These are phyloP conservation scores for Chalara sp. DNA, from an alignment of 2,329 filamentous ascomycete species.

Conservation along the genomic window DNA sequence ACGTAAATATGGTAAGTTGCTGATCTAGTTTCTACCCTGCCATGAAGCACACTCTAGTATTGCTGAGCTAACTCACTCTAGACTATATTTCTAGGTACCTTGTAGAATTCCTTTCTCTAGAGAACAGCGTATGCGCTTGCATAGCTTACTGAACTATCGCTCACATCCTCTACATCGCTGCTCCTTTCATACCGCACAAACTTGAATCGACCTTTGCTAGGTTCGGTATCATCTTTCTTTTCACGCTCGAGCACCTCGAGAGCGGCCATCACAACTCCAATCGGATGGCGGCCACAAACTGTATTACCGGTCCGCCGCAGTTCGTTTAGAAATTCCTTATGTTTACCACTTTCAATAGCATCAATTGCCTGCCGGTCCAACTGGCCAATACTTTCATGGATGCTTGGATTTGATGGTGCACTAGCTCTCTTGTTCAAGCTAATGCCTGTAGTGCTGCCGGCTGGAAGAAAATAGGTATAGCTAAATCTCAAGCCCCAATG, in stretches of 20 bases:
- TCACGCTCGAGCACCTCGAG: slow-evolving; percentile 54
- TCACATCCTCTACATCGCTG: slow-evolving; percentile 57
- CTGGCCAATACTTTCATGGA: slow-evolving; percentile 77
- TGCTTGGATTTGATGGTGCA: slow-evolving; percentile 40
- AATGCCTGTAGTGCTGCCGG: slow-evolving; percentile 29
- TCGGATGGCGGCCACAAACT: slow-evolving; percentile 90
- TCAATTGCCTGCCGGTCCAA: slow-evolving; percentile 80
- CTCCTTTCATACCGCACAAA: slow-evolving; percentile 88
- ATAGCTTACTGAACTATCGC: slow-evolving; percentile 89
- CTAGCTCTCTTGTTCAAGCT: slow-evolving; percentile 26
- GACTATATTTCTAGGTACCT: no score
- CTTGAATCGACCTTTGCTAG: slow-evolving; percentile 39
- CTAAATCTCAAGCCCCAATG: slow-evolving; percentile 86
- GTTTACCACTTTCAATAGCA: slow-evolving; percentile 70
- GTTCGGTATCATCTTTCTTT: slow-evolving; percentile 29
- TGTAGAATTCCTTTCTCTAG: neutral
- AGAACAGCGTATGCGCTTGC: slow-evolving; percentile 82
- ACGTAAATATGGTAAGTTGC: no score
- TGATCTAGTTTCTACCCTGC: no score
- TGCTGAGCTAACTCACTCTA: no score
- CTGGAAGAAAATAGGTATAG: slow-evolving; percentile 71
- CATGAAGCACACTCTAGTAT: no score
- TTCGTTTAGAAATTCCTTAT: slow-evolving; percentile 62
- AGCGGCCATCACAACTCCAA: slow-evolving; percentile 86
- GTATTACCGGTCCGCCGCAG: slow-evolving; percentile 76